Base-by-base conservation (phyloP, 352 stramenopile genomes). In the Phytophthora kernoviae region DNA sequence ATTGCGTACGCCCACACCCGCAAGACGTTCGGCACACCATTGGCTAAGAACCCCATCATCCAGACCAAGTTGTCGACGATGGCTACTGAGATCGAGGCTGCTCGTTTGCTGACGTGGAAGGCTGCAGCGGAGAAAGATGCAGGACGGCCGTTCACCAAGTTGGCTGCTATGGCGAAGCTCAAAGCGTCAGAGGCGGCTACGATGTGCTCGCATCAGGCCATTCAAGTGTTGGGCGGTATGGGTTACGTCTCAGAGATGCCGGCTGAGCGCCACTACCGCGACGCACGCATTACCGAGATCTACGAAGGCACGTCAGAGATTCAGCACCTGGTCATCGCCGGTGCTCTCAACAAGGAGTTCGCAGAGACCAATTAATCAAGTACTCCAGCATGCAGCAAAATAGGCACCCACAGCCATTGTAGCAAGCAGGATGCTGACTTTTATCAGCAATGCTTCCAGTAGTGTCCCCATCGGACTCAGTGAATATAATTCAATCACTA, bases 291-390 rank as follows among this genome's bases (percentile, higher is more conserved):
- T 76, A 99, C 96, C 14, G 88, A 96, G 71, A 98, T 99, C 68
- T 98, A 99, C 65, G 96, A 99, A 72, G 96, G 96, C 62, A 99
- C 96, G 9, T 98, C 87, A 46, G 96, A 99, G 75, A 97, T 99
- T 60, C 96, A 98, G 81, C 94, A 98, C 70, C 73, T 99, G 39
- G 95, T 99, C 9, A 98, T 99, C 71, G 95, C 89, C 5, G 83
- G 84, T 12, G 87, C 95, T 36, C 86, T 99, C n/a, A 91, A 98
- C 65, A 99, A 99, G 75, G 95, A 98, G 62, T 98, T 97, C 66
- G 77, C 79, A n/a, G 61, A 75, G 69, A 86, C 62, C 40, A 83
- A 77, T 46, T 84, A 78, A 54, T 46, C 7, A 39, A 14, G 32
- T 10, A 30, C 24, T 30, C 5, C 24, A 20, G n/a, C 34, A 42